These are phyloP conservation scores for Trichoderma aggressivum DNA, from an alignment of 2,329 filamentous ascomycete species.

Conservation along the genomic window DNA sequence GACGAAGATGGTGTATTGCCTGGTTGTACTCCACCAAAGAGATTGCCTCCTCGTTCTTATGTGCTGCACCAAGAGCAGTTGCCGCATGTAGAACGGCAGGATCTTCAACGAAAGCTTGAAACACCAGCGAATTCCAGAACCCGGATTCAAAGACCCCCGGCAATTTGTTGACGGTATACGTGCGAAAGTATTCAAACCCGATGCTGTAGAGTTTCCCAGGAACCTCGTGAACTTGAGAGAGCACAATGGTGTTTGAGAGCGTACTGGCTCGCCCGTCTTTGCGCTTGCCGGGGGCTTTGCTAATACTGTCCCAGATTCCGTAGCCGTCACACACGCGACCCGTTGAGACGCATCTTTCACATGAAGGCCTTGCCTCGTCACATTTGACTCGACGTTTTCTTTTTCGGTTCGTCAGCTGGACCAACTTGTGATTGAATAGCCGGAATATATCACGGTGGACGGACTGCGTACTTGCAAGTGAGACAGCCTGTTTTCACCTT, in stretches of 20 bases:
- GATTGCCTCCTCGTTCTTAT: conserved; percentile 25
- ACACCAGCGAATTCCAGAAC: conserved; percentile 39
- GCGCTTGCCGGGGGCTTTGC: not conserved
- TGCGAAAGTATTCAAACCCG: conserved; percentile 25
- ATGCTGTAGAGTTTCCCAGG: not conserved
- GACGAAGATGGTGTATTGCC: conserved; percentile 36
- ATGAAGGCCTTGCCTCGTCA: conserved; percentile 35
- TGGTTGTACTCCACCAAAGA: conserved; percentile 39
- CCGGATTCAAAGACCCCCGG: conserved; percentile 33
- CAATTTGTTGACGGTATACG: conserved; percentile 29
- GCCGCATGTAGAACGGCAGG: conserved; percentile 41
- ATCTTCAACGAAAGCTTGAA: conserved; percentile 37
- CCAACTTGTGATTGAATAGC: not conserved
- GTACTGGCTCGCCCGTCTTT: not conserved
- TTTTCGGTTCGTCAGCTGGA: not conserved
- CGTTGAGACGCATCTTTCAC: conserved; percentile 17
- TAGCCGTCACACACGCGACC: conserved; percentile 36
- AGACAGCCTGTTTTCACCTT: conserved; percentile 30
- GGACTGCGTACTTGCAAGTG: conserved; percentile 31
- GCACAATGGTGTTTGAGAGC: not conserved
- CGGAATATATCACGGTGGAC: not conserved
- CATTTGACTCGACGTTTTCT: conserved; percentile 30
- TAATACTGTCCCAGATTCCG: conserved; percentile 28
- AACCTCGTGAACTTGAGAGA: not conserved
- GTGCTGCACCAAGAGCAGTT: conserved; percentile 38